Evolutionary conservation across 495 filamentous ascomycete species (phyloP), one percentile per base, ranked within the genome.

Genomic region (Amniculicola lignicola): DNA sequence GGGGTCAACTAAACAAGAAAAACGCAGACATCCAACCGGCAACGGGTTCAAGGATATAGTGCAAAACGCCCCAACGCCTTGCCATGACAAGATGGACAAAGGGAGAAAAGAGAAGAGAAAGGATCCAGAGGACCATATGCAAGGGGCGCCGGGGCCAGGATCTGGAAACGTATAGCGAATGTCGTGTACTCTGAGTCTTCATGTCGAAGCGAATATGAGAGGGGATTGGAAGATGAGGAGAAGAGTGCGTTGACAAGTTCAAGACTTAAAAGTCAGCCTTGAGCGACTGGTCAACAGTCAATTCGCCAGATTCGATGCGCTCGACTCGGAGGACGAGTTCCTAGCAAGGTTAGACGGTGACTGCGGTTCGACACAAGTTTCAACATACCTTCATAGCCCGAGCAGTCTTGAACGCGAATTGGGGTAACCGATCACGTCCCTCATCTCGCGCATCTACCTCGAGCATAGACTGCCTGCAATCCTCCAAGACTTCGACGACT

Each of bases 321-420:
- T 67, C 65, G 38, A 67, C 65, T 4, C 65, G 57, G 2, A 67
- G 50, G 21, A 67, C 58, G 11, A 67, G 48, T 55, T 67, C 65
- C 65, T 67, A 37, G 42, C 10, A 16, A n/a, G 21, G 18, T 64
- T 57, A 65, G 58, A 33, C 7, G 29, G 29, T n/a, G 29, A 33
- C 7, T n/a, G 29, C 7, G 29, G 29, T 33, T 7, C 7, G 7
- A 33, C 7, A 33, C 7, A 7, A n/a, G 29, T 33, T 33, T 33
- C 29, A 33, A 29, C 62, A 36, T 54, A 65, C 68, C 64, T 69
- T 94, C 52, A 86, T 90, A 69, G 88, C 84, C 35, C 87, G 77
- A 1, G 88, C 90, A 64, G 93, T 85, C 72, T 90, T 87, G 69
- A 95, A 95, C 15, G 89, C 89, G 58, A 94, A 82, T 7, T 89